Base-by-base conservation (phyloP, 345 rosid species). In the Gossypium anomalum region DNA sequence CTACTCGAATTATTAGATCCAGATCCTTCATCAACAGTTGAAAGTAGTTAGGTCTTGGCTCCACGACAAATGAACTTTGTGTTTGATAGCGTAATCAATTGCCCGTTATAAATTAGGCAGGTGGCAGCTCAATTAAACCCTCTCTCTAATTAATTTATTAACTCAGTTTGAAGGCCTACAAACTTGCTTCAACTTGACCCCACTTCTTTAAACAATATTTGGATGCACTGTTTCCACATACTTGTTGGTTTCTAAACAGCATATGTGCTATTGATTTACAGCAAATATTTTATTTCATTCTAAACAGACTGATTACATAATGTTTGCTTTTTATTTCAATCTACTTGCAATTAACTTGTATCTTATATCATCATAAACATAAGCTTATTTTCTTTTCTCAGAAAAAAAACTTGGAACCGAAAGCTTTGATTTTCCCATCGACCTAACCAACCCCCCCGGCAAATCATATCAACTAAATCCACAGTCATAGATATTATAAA, bases 381-480 rank as follows among this genome's bases (percentile, higher is more conserved):
- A 27, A 69, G 19, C 3, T 49, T 68, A 49, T 69, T 7, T 34
- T 25, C 45, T 41, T 5, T 16, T 61, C 16, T n/a, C 15, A 0
- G 20, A 19, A 44, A 9, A 9, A 16, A 2, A 9, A 2, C 25
- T 8, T 56, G 2, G 25, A 13, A 14, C 23, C 68, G 7, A 13
- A 20, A 41, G 20, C 12, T 67, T 67, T 48, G 58, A 49, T 48
- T 48, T 48, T 48, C 57, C 43, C 17, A 23, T 67, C 71, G 8
- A 67, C 71, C 71, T 23, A 67, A 67, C 71, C 71, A 67, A 67
- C 57, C 27, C 20, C 13, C 34, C 44, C 25, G 3, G 57, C 44
- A 68, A 68, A 68, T 16, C 72, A 68, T 68, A 68, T 49, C 72
- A 48, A 68, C 72, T 48, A 15, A 48, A 67, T 48, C 57, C 43